Base-by-base conservation (phyloP, 768 basidiomycete species). In the Tricholoma saponaceum region DNA sequence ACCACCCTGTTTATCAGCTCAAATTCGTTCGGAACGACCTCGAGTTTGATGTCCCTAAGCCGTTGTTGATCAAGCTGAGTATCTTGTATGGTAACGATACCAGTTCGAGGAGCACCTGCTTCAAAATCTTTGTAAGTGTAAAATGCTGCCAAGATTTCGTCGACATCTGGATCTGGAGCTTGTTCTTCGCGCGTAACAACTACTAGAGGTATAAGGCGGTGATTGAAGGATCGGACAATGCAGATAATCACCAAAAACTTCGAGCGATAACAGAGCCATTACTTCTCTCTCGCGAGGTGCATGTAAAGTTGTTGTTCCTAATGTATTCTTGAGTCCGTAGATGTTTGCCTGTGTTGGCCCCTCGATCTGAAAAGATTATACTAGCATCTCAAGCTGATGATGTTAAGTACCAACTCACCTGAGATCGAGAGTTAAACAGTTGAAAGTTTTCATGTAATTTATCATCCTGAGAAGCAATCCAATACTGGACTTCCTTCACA, bases 181-280 rank as follows among this genome's bases (percentile, higher is more conserved):
- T 80, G 77, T 13, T 79, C 75, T 20, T 72, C 82, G 23, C 76
- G 73, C 1, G 90, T 87, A 13, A 82, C 83, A 14, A 81, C 91
- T 91, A 60, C 3, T 3, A 39, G 9, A 44, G 32, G n/a, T n/a
- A 33, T 46, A n/a, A 20, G 35, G 53, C 13, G 55, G 22, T 41
- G 14, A 12, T 35, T 33, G 22, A 53, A 52, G 50, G 8, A 54
- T 4, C 16, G 28, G n/a, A 5, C 6, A 50, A 50, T 18, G n/a
- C 16, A 50, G 13, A 37, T 13, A 66, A 84, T 56, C 56, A 92
- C 95, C 90, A 63, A 95, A 92, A 1, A 95, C 72, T 69, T 99
- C 97, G 43, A 98, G 67, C 1, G 90, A 85, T 37, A 98, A 70
- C 7, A 92, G 73, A 0, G 87, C 83, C 89, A 98, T 92, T 61